Base-by-base conservation (phyloP, 73 alveolate species). In the Paramecium primaurelia region DNA sequence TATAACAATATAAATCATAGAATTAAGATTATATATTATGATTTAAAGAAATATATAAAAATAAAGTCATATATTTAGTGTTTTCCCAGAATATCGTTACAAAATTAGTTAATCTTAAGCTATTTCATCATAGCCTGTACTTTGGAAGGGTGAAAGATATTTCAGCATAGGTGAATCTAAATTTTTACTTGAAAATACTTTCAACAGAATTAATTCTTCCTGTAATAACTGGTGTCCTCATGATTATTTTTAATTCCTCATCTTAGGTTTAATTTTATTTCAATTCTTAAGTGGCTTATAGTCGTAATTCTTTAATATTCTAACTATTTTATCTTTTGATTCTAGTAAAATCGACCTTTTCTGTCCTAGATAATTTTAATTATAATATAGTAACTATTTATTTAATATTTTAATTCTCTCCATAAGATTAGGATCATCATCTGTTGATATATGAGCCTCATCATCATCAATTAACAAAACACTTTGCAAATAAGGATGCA, bases 201-300 rank as follows among this genome's bases (percentile, higher is more conserved):
- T 80, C 91, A 49, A 80, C 45, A 22, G 71, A 49, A 44, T 42
- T 49, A 14, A 80, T 42, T 80, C 91, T 80, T 42, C 91, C 91
- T 42, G 91, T 80, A 4, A 80, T 80, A 20, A 80, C 91, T 20
- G 91, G 91, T 80, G 91, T 80, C 30, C 91, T 80, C 91, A 80
- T 80, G 14, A 80, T n/a, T 44, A 80, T 42, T 32, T 42, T 40
- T 1, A 45, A 12, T 45, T 80, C 91, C 9, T 64, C 84, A 64
- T 64, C 84, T 3, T 54, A 64, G 4, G 84, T 25, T 32, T 64
- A 64, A 26, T 64, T 28, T 32, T 64, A 32, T 12, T 64, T 28
- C 30, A 64, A 64, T 32, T 64, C 84, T 64, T 34, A 14, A 64
- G 84, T 64, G 26, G 36, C 42, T 28, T 64, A 28, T 28, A 64